Evolutionary conservation across 2,329 filamentous ascomycete genomes (phyloP).

Genomic region (Helotiales sp.): DNA sequence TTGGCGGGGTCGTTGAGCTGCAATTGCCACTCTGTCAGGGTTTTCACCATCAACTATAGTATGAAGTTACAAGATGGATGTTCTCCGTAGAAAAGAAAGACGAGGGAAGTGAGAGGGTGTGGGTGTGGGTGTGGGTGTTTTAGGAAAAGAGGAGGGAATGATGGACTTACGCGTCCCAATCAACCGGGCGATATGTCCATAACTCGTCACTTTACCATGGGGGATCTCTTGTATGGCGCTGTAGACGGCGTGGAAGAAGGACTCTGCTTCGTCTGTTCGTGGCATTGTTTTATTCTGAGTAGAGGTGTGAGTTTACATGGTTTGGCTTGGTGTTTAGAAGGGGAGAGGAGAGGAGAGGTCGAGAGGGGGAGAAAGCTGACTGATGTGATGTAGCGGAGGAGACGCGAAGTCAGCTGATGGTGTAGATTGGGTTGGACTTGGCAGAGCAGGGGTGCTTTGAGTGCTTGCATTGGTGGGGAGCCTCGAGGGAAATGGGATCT

Average conservation of each 20-base stretch:
- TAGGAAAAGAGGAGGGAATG: background rate
- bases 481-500: background rate
- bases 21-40: too few species aligned
- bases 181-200: constrained; percentile 78
- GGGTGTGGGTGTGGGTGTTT: too few species aligned
- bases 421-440: background rate
- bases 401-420: constrained; percentile 11
- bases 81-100: background rate
- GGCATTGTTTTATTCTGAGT: constrained; percentile 55
- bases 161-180: constrained; percentile 69
- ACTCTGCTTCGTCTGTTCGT: constrained; percentile 73
- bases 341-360: too few species aligned
- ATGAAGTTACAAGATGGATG: too few species aligned
- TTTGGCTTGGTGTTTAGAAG: background rate
- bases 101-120: too few species aligned
- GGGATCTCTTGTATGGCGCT: constrained; percentile 85
- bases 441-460: background rate
- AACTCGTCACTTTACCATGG: constrained; percentile 80
- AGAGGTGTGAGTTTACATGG: background rate
- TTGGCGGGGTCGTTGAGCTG: constrained; percentile 77
- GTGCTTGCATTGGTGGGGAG: background rate
- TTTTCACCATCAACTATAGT: too few species aligned
- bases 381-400: background rate
- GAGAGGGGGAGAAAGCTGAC: background rate
- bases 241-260: constrained; percentile 81